Percentiles rank a stretch among this genome's conserved stretches.
These are phyloP conservation scores for Daldinia sp. DNA, from an alignment of 2,329 filamentous ascomycete species.

Conservation along the genomic window DNA sequence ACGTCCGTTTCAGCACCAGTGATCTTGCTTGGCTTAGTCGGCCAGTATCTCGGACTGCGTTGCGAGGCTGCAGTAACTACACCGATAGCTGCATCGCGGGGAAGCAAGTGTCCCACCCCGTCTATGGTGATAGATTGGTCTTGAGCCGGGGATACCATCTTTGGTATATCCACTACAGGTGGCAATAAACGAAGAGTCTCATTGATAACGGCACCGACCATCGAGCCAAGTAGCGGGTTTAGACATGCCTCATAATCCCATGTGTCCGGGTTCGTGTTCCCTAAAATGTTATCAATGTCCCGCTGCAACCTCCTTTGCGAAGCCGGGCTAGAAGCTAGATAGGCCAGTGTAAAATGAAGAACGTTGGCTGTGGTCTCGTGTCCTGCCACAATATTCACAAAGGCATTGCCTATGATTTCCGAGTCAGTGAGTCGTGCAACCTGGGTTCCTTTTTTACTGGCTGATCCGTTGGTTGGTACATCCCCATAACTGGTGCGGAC, in stretches of 20 bases:
- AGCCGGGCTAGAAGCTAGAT: constrained; percentile 70
- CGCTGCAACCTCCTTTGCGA: constrained; percentile 72
- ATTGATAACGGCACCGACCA: constrained; percentile 79
- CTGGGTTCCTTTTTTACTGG: constrained; percentile 37
- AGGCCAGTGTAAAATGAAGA: constrained; percentile 74
- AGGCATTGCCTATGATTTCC: constrained; percentile 78
- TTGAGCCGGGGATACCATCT: constrained; percentile 59
- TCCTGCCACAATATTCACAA: constrained; percentile 74
- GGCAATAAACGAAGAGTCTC: constrained; percentile 79
- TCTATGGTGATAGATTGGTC: constrained; percentile 67
- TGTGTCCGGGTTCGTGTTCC: constrained; percentile 61
- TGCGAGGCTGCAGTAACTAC: constrained; percentile 66
- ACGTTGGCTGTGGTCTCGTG: constrained; percentile 83
- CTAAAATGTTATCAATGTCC: constrained; percentile 73
- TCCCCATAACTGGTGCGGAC: constrained; percentile 54
- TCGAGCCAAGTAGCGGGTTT: constrained; percentile 70
- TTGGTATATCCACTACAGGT: constrained; percentile 76
- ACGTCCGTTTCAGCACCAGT: constrained; percentile 61
- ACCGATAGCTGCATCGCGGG: constrained; percentile 62
- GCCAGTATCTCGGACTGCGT: constrained; percentile 78
- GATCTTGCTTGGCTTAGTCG: constrained; percentile 57
- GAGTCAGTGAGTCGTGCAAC: constrained; percentile 59
- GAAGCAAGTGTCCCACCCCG: constrained; percentile 55
- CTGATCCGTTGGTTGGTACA: constrained; percentile 25
- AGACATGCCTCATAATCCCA: constrained; percentile 78